Evolutionary conservation across 331 rosid species (phyloP).

Genomic region (Malus hybrid): DNA sequence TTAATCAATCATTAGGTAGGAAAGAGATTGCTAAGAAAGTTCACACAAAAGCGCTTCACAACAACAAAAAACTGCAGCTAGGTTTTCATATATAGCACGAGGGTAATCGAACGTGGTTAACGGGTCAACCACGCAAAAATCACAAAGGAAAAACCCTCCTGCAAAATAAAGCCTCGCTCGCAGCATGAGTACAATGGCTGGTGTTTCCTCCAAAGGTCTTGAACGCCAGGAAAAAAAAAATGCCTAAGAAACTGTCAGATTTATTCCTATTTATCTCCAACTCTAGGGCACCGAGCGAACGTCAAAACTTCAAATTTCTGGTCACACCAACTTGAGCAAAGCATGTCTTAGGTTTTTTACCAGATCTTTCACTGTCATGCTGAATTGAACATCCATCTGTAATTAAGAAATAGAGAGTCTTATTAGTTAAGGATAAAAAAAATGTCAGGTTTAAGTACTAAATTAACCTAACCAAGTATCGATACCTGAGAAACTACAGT

Average conservation of each 20-base stretch:
- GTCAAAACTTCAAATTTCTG: neutral
- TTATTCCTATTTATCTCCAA: neutral
- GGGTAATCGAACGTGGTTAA: slow-evolving; percentile 38
- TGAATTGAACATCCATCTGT: slow-evolving; percentile 52
- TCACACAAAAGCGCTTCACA: slow-evolving; percentile 21
- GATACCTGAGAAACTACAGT: slow-evolving; percentile 71
- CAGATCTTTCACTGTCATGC: slow-evolving; percentile 49
- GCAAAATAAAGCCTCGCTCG: neutral
- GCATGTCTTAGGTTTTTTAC: slow-evolving; percentile 36
- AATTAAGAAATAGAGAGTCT: neutral
- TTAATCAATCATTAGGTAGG: no score
- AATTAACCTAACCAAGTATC: neutral
- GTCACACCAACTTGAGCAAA: slow-evolving; percentile 20
- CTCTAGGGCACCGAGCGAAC: neutral
- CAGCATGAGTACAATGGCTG: neutral
- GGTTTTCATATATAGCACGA: slow-evolving; percentile 11
- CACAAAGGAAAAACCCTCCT: neutral
- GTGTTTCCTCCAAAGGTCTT: slow-evolving; percentile 15
- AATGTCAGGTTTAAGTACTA: neutral
- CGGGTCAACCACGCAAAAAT: slow-evolving; percentile 43
- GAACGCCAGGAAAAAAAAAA: neutral
- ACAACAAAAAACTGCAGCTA: neutral
- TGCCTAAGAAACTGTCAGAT: neutral
- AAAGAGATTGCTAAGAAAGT: no score
- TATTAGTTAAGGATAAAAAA: neutral